A percentile compares a stretch with the other conserved stretches of the same genome.
Evolutionary conservation across 768 basidiomycete genomes (phyloP).

Genomic region (Boletus patriciae): DNA sequence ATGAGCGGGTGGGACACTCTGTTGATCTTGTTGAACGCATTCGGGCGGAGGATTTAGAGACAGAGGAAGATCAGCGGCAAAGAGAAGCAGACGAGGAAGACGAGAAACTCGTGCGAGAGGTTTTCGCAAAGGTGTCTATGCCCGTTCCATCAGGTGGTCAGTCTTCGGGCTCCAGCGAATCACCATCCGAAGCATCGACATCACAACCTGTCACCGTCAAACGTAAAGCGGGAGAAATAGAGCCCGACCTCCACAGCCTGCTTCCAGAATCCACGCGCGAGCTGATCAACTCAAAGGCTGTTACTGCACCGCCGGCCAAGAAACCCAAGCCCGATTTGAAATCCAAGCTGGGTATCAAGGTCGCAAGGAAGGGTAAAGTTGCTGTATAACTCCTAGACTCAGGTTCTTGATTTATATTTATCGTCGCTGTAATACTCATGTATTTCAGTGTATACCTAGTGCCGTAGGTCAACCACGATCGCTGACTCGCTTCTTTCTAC

Average conservation of each 20-base stretch:
- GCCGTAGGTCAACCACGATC: constrained; percentile 47
- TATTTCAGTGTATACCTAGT: constrained; percentile 24
- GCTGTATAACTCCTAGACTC: constrained; percentile 22
- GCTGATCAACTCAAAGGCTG: constrained; percentile 53
- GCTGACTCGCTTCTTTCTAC: constrained; percentile 33
- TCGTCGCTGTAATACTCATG: constrained; percentile 17
- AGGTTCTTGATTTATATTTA: constrained; percentile 11
- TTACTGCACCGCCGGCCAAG: constrained; percentile 45
- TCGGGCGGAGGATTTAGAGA: constrained; percentile 67
- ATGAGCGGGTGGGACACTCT: constrained; percentile 78
- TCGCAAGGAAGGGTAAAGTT: constrained; percentile 52
- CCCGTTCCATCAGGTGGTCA: constrained; percentile 24
- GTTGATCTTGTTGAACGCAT: constrained; percentile 68
- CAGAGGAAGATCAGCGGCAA: constrained; percentile 70
- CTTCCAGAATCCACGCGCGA: constrained; percentile 64
- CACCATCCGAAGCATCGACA: constrained; percentile 18
- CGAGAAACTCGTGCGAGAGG: constrained; percentile 81
- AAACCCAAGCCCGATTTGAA: constrained; percentile 65
- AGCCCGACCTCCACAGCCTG: constrained; percentile 68
- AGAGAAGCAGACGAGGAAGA: constrained; percentile 85
- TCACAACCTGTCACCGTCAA: constrained; percentile 66
- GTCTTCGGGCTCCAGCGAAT: constrained; percentile 26
- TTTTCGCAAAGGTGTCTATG: constrained; percentile 74
- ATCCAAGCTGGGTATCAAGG: constrained; percentile 71
- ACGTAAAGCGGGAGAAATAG: constrained; percentile 78